Percentiles rank a stretch among this genome's conserved stretches.
phyloP scores from a whole-genome alignment of 2,329 filamentous ascomycete genomes.

The Sporothrix curviconia region DNA sequence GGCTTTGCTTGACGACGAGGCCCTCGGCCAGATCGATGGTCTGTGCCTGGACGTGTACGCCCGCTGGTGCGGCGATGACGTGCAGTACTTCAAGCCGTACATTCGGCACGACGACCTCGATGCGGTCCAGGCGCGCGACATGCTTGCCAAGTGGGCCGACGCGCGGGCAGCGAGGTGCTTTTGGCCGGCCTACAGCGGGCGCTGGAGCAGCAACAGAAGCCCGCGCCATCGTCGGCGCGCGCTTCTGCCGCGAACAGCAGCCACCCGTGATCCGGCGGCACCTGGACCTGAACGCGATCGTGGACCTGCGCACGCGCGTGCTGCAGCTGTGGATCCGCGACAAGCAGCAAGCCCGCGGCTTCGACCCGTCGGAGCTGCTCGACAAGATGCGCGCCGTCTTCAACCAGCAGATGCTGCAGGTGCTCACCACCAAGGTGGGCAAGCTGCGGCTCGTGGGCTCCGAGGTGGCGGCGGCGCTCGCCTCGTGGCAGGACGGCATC shows the following conservation, averaged over 20 bases:
- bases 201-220: slow-evolving; percentile 36
- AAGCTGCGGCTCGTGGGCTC: slow-evolving; percentile 60
- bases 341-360: slow-evolving; percentile 55
- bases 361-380: slow-evolving; percentile 63
- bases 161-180: slow-evolving; percentile 51
- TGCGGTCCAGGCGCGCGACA: slow-evolving; percentile 51
- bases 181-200: slow-evolving; percentile 55
- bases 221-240: not conserved
- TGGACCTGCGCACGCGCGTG: slow-evolving; percentile 62
- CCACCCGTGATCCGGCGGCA: not conserved
- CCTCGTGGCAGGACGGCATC: slow-evolving; percentile 50
- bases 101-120: slow-evolving; percentile 73
- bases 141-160: slow-evolving; percentile 59
- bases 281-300: slow-evolving; percentile 61
- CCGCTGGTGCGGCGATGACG: slow-evolving; percentile 74
- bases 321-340: slow-evolving; percentile 71
- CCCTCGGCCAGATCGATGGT: slow-evolving; percentile 59
- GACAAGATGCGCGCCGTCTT: slow-evolving; percentile 61
- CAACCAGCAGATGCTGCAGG: slow-evolving; percentile 58
- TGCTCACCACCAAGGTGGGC: slow-evolving; percentile 57
- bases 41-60: slow-evolving; percentile 72
- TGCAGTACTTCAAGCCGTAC: slow-evolving; percentile 79
- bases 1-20: slow-evolving; percentile 64
- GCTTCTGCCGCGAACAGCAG: not conserved
- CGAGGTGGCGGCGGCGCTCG: slow-evolving; percentile 56